phyloP scores from a whole-genome alignment of 2,329 filamentous ascomycete species.

The Aureobasidium lini region DNA sequence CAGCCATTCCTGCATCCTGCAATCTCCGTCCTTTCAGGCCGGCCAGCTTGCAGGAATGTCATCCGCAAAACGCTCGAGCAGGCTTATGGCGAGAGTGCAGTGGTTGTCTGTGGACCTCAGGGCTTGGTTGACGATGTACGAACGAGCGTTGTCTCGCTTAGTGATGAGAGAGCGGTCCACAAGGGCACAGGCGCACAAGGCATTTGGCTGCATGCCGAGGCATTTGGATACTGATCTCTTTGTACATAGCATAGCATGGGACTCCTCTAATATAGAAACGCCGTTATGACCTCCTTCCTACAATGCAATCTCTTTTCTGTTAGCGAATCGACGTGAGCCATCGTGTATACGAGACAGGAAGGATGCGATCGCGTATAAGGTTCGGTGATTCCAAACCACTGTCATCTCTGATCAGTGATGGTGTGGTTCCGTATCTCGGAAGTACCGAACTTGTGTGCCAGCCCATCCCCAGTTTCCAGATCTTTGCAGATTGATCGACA shows the following conservation, averaged over 20 bases:
- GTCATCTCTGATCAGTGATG: neutral
- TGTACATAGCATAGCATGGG: neutral
- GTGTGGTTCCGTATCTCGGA: neutral
- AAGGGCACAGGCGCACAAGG: slow-evolving; percentile 61
- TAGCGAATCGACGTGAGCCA: neutral
- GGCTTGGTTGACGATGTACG: slow-evolving; percentile 50
- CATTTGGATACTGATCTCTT: slow-evolving; percentile 38
- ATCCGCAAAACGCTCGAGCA: slow-evolving; percentile 50
- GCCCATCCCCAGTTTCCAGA: neutral
- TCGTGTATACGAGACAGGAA: neutral
- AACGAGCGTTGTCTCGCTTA: slow-evolving; percentile 47
- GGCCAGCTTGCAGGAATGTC: slow-evolving; percentile 45
- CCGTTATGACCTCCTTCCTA: neutral
- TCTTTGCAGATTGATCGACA: neutral
- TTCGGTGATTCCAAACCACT: neutral
- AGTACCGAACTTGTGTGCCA: neutral
- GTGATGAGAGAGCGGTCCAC: slow-evolving; percentile 59
- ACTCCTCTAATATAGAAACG: neutral
- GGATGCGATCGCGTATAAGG: slow-evolving; percentile 4
- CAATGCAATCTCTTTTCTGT: neutral
- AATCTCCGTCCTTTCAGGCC: slow-evolving; percentile 39
- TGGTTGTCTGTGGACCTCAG: slow-evolving; percentile 54
- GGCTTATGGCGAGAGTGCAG: slow-evolving; percentile 54
- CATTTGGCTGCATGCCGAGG: slow-evolving; percentile 53
- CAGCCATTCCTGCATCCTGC: slow-evolving; percentile 25